These are phyloP conservation scores for Alternaria brassicicola DNA, from an alignment of 2,329 filamentous ascomycete species.

Conservation along the genomic window DNA sequence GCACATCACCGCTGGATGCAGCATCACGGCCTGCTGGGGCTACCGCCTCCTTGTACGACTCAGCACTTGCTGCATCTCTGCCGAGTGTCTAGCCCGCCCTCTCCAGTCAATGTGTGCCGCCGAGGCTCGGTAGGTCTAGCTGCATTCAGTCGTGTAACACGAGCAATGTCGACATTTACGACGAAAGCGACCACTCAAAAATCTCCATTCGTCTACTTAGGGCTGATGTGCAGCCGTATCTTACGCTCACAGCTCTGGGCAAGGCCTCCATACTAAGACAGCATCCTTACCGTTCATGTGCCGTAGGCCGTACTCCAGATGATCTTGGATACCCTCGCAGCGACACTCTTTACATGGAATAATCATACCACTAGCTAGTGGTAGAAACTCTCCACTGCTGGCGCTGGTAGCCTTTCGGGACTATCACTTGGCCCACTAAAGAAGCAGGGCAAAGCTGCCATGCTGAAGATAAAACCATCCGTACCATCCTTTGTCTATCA, in stretches of 20 bases:
- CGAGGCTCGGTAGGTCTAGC: conserved; percentile 22
- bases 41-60: conserved; percentile 22
- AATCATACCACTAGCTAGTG: conserved; percentile 21
- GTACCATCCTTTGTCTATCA: conserved; percentile 22
- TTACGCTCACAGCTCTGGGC: conserved; percentile 8
- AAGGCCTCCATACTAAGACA: conserved; percentile 13
- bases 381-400: conserved; percentile 29
- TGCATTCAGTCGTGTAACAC: conserved; percentile 18
- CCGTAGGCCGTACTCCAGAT: conserved; percentile 24
- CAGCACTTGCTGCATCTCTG: conserved; percentile 17
- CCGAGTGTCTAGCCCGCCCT: conserved; percentile 15
- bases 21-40: conserved; percentile 22
- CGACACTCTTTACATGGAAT: conserved; percentile 16
- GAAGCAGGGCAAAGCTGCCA: conserved; percentile 16
- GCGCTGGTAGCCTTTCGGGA: conserved; percentile 13
- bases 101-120: conserved; percentile 13
- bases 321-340: conserved; percentile 19
- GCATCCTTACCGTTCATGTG: conserved; percentile 17
- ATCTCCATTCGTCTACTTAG: conserved; percentile 13
- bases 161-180: conserved; percentile 10
- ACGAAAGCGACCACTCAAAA: conserved; percentile 11
- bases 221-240: conserved; percentile 18
- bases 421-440: conserved; percentile 19
- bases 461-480: conserved; percentile 22
- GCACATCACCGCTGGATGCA: conserved; percentile 23